A percentile compares a stretch with the other conserved stretches of the same genome.
These are phyloP conservation scores for Trichoderma lentiforme DNA, from an alignment of 2,329 filamentous ascomycete genomes.

Conservation along the genomic window DNA sequence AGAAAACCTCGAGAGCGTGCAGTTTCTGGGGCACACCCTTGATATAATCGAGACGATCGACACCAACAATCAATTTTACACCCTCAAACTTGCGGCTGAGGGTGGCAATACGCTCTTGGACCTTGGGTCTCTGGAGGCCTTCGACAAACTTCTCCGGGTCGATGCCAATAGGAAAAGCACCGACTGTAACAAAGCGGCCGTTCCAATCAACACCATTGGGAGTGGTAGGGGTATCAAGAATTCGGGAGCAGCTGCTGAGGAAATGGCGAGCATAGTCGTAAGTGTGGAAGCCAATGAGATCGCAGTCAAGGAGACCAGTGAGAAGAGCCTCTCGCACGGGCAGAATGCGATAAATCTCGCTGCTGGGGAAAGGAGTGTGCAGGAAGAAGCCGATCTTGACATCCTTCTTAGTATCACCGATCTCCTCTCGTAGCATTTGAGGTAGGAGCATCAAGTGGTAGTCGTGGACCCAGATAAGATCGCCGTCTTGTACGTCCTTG, in stretches of 20 bases:
- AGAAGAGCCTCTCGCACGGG: conserved; percentile 89
- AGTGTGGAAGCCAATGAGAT: conserved; percentile 95
- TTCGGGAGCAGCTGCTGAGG: conserved; percentile 91
- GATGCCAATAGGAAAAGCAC: conserved; percentile 96
- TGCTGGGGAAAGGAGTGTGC: conserved; percentile 94
- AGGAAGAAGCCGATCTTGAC: conserved; percentile 98
- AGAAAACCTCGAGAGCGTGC: conserved; percentile 92
- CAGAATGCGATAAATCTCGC: conserved; percentile 93
- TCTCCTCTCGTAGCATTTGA: conserved; percentile 88
- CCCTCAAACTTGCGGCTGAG: conserved; percentile 90
- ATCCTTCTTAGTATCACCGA: conserved; percentile 77
- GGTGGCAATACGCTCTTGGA: conserved; percentile 81
- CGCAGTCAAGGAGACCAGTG: conserved; percentile 83
- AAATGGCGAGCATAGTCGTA: conserved; percentile 99
- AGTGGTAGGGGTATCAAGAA: conserved; percentile 75
- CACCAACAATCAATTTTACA: conserved; percentile 93
- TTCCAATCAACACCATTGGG: conserved; percentile 92
- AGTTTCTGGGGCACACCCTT: conserved; percentile 98
- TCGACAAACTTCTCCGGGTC: conserved; percentile 96
- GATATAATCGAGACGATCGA: conserved; percentile 97
- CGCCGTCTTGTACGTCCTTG: conserved; percentile 84
- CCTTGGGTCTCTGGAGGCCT: conserved; percentile 77
- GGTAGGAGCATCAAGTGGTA: conserved; percentile 98
- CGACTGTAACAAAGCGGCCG: conserved; percentile 83
- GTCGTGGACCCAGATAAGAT: conserved; percentile 97